Evolutionary conservation across 2,329 filamentous ascomycete genomes (phyloP), one percentile per base, ranked within the genome.

Genomic region (Diaporthe amygdali): DNA sequence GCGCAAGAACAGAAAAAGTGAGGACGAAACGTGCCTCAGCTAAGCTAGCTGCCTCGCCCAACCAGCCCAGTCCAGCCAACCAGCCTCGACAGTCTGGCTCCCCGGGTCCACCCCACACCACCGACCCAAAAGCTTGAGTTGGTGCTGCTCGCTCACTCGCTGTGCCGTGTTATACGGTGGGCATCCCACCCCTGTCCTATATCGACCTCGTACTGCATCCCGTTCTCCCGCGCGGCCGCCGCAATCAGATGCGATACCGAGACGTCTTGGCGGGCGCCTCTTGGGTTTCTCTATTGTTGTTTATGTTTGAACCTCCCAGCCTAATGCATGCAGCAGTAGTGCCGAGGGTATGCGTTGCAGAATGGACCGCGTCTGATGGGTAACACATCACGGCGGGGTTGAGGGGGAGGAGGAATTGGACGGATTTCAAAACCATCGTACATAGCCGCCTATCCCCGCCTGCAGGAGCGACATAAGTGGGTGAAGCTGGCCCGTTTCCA

Each of bases 401-500:
- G 54, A 22, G 32, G n/a, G 30, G 20, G 20, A 7, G 22, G 20
- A 30, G 46, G n/a, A 20, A n/a, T 4, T 7, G 46, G 22, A 51
- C 15, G n/a, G 5, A 9, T 39, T 41, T 30, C 7, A 15, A 15
- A 32, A 32, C 10, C 59, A 37, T 64, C 44, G 30, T 64, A 25
- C 59, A 37, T 64, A 37, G 20, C 59, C 63, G 63, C 63, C 63
- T 44, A 49, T 66, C 63, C 63, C 63, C 63, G 63, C 63, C 63
- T 39, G 63, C 63, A 49, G 25, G 59, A 27, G 6, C 22, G n/a
- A 1, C 34, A 17, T 20, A 15, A 32, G n/a, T 1, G 25, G 1
- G 22, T 8, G 30, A 66, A 8, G 46, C 63, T 52, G 46, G 46
- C 25, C 32, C 63, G 22, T 41, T 39, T 52, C 27, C 47, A 32